Evolutionary conservation across 2,329 filamentous ascomycete genomes (phyloP).

Genomic region (Nemania serpens): DNA sequence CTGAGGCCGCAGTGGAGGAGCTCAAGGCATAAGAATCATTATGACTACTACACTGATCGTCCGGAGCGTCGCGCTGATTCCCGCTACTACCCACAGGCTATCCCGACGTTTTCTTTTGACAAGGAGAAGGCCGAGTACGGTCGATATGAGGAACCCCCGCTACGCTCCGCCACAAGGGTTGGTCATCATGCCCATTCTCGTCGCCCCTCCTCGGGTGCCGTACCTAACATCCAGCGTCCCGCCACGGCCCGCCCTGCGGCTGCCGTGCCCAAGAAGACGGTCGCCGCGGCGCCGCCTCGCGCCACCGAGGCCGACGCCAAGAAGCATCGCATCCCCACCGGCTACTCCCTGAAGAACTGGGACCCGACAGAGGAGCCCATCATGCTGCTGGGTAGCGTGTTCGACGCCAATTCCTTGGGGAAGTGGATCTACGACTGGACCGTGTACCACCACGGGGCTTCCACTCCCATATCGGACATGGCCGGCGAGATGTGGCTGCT

Average conservation of each 20-base stretch:
- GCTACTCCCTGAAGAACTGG: slow-evolving; percentile 98
- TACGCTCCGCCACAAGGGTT: slow-evolving; percentile 48
- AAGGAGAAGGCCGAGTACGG: slow-evolving; percentile 49
- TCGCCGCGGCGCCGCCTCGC: slow-evolving; percentile 42
- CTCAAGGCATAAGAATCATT: slow-evolving; percentile 40
- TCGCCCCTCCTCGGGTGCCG: slow-evolving; percentile 52
- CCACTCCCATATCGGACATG: slow-evolving; percentile 84
- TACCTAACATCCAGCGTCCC: slow-evolving; percentile 53
- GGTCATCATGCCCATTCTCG: slow-evolving; percentile 47
- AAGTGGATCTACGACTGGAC: slow-evolving; percentile 99
- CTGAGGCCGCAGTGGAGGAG: slow-evolving; percentile 55
- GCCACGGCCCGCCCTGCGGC: slow-evolving; percentile 56
- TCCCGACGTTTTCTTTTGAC: slow-evolving; percentile 42
- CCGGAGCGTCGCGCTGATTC: slow-evolving; percentile 64
- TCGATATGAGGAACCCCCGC: slow-evolving; percentile 46
- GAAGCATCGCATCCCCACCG: slow-evolving; percentile 76
- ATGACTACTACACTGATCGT: slow-evolving; percentile 51
- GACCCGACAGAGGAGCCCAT: slow-evolving; percentile 94
- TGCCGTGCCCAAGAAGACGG: slow-evolving; percentile 47
- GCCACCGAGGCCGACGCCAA: slow-evolving; percentile 65
- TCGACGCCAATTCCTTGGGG: slow-evolving; percentile 94
- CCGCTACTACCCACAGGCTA: slow-evolving; percentile 59
- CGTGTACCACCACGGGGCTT: slow-evolving; percentile 82
- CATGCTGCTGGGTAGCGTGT: slow-evolving; percentile 90
- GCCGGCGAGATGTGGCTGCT: slow-evolving; percentile 95